Conservation (phyloP, 2,329 filamentous ascomycete genomes). For the Sarocladium strictum region DNA sequence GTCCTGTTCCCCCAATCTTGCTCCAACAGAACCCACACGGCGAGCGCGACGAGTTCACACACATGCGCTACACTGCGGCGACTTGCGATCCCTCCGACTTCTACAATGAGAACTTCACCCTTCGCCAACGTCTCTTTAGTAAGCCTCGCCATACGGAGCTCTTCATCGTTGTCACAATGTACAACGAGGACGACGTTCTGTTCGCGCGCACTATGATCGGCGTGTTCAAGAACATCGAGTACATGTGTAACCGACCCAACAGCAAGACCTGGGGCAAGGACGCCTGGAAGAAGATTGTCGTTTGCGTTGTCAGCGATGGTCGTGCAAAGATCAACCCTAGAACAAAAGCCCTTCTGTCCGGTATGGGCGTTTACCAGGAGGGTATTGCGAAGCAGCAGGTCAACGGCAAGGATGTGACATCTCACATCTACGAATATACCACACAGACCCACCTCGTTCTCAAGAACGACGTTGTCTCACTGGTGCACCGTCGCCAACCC, state of each 20-base stretch:
- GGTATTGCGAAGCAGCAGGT: slow-evolving; percentile 98
- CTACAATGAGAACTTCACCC: slow-evolving; percentile 80
- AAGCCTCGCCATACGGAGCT: slow-evolving; percentile 90
- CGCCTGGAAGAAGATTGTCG: slow-evolving; percentile 99
- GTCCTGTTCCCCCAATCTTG: slow-evolving; percentile 83
- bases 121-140: slow-evolving; percentile 86
- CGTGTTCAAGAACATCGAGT: slow-evolving; percentile 97
- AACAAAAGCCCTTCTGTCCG: slow-evolving; percentile 83
- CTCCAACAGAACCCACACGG: slow-evolving; percentile 85
- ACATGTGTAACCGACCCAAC: slow-evolving; percentile 89
- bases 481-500: slow-evolving; percentile 81
- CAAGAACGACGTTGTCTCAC: slow-evolving; percentile 80
- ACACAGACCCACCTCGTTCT: slow-evolving; percentile 81
- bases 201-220: slow-evolving; percentile 95
- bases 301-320: slow-evolving; percentile 94
- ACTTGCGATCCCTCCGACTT: slow-evolving; percentile 91
- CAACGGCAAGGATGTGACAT: slow-evolving; percentile 91
- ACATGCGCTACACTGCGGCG: slow-evolving; percentile 90
- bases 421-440: slow-evolving; percentile 96
- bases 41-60: slow-evolving; percentile 85
- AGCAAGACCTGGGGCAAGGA: slow-evolving; percentile 98
- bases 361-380: slow-evolving; percentile 95
- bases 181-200: slow-evolving; percentile 95
- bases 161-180: slow-evolving; percentile 97
- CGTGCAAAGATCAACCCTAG: slow-evolving; percentile 94